These are phyloP conservation scores for Graphilbum sp. DNA, from an alignment of 2,329 filamentous ascomycete genomes.

Conservation along the genomic window DNA sequence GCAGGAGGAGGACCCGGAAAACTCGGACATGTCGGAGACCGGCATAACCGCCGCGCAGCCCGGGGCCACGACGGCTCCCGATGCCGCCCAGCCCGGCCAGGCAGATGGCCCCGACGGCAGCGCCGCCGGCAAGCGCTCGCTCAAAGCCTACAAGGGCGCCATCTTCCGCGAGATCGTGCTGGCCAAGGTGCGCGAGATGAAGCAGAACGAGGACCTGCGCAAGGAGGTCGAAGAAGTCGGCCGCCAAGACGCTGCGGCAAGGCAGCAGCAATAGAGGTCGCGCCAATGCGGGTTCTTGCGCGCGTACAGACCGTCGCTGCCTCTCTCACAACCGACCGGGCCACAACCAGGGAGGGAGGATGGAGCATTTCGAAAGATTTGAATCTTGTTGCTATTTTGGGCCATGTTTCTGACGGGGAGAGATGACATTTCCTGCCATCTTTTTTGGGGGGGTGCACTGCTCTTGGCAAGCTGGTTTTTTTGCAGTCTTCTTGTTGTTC, in stretches of 20 bases:
- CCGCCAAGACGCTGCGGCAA: background rate
- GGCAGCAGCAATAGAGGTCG: background rate
- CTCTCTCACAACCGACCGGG: too few relatives aligned
- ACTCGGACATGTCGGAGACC: slow-evolving; percentile 46
- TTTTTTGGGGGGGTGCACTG: too few relatives aligned
- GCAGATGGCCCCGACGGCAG: slow-evolving; percentile 15
- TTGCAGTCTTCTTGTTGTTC: too few relatives aligned
- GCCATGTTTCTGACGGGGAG: too few relatives aligned
- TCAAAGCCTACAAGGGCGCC: slow-evolving; percentile 41
- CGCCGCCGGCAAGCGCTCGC: slow-evolving; percentile 19
- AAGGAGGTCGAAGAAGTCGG: slow-evolving; percentile 42
- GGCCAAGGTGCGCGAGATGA: slow-evolving; percentile 85
- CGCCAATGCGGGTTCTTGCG: too few relatives aligned
- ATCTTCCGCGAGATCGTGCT: slow-evolving; percentile 92
- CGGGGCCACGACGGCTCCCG: slow-evolving; percentile 3
- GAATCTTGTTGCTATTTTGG: too few relatives aligned
- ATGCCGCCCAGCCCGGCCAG: background rate
- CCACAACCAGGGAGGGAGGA: too few relatives aligned
- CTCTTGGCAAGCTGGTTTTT: too few relatives aligned
- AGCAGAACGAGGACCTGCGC: slow-evolving; percentile 64
- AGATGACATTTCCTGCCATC: too few relatives aligned
- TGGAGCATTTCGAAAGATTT: too few relatives aligned
- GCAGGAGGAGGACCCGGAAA: slow-evolving; percentile 69
- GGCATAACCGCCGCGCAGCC: slow-evolving; percentile 10
- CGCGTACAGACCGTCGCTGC: too few relatives aligned